Evolutionary conservation across 169 alveolate species (phyloP).

Genomic region (Cryptosporidium bovis): DNA sequence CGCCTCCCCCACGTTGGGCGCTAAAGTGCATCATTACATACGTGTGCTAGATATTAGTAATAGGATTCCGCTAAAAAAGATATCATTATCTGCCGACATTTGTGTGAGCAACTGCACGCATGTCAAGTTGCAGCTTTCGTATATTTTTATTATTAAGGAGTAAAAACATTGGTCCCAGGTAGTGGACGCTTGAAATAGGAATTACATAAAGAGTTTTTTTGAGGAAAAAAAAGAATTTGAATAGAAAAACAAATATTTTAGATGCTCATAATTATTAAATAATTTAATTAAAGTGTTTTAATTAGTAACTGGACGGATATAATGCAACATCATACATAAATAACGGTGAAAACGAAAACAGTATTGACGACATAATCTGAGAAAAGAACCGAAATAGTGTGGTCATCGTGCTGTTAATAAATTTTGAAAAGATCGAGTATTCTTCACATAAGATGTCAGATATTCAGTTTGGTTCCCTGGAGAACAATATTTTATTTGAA

Average conservation of each 20-base stretch:
- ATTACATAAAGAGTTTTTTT: no score
- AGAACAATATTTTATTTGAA: conserved; percentile 36
- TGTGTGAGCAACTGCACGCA: conserved; percentile 77
- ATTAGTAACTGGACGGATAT: not conserved
- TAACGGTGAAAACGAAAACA: no score
- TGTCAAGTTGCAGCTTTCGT: conserved; percentile 69
- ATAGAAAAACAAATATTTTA: no score
- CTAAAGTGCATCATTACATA: conserved; percentile 74
- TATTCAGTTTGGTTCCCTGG: conserved; percentile 22
- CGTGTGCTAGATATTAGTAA: conserved; percentile 74
- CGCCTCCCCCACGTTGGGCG: conserved; percentile 77
- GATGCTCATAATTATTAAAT: not conserved
- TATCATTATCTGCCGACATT: conserved; percentile 76
- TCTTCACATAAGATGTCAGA: conserved; percentile 26
- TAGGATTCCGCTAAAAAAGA: conserved; percentile 74
- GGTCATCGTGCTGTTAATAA: no score
- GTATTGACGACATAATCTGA: no score
- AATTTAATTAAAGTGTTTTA: not conserved
- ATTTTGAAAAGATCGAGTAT: no score
- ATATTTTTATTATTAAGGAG: not conserved
- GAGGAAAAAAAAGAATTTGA: no score
- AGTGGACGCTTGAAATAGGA: no score
- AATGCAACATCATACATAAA: no score
- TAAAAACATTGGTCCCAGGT: no score
- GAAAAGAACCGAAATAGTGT: no score